Evolutionary conservation across 108 stramenopile species (phyloP).

Genomic region (Thalassiosira profunda): DNA sequence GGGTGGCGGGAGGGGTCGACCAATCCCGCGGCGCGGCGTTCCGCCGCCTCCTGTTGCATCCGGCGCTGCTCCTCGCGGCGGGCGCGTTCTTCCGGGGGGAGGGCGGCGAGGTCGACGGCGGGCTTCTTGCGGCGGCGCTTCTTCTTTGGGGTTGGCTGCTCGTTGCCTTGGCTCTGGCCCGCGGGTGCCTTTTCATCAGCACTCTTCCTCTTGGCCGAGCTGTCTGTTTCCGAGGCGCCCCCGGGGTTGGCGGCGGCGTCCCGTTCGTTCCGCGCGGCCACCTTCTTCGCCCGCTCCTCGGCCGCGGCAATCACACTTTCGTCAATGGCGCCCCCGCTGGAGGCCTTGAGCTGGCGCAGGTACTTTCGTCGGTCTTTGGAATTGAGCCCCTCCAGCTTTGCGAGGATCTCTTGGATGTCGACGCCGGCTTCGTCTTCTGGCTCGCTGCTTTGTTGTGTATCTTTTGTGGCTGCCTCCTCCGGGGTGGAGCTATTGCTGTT

Average conservation of each 20-base stretch:
- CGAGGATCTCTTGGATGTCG: constrained; percentile 35
- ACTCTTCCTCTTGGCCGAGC: constrained; percentile 32
- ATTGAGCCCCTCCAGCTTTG: constrained; percentile 65
- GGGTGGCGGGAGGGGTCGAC: constrained; percentile 61
- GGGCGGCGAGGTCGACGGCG: constrained; percentile 34
- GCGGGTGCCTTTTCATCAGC: constrained; percentile 5
- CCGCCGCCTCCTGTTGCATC: constrained; percentile 77
- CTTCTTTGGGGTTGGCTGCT: constrained; percentile 35
- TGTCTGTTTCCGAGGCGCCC: constrained; percentile 32
- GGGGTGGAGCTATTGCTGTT: not conserved
- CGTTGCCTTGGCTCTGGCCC: constrained; percentile 24
- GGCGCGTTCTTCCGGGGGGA: constrained; percentile 79
- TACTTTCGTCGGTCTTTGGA: constrained; percentile 70
- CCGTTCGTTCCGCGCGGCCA: constrained; percentile 29
- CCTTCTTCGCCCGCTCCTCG: constrained; percentile 36
- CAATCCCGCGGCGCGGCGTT: constrained; percentile 50
- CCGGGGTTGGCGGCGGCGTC: constrained; percentile 21
- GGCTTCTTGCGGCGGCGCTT: constrained; percentile 31
- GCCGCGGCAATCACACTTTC: constrained; percentile 23
- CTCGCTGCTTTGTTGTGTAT: not conserved
- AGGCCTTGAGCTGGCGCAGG: constrained; percentile 29
- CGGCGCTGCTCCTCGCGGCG: constrained; percentile 75
- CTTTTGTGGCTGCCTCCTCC: not conserved
- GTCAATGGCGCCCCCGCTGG: constrained; percentile 10
- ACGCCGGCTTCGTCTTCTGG: not conserved